Evolutionary conservation across 2,329 filamentous ascomycete genomes (phyloP), one percentile per base, ranked within the genome.

Genomic region (Gaeumannomyces sp.): DNA sequence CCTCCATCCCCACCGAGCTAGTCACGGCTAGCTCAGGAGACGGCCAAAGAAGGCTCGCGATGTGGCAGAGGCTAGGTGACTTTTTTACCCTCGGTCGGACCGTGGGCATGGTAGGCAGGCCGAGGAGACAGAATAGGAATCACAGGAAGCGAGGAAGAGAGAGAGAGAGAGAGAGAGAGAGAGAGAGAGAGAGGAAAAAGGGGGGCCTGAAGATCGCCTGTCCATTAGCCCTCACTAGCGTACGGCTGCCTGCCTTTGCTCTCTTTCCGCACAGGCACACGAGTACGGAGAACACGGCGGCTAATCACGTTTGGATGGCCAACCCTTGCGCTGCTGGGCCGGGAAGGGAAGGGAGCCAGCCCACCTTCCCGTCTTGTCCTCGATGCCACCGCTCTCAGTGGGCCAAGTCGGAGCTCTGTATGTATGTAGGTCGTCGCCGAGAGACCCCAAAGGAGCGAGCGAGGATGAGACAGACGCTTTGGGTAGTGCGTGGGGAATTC

Each of bases 141-240:
- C 45, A 63, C 7, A 31, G 58, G 7, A 50, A 64, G 60, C 29
- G 56, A 45, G 33, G 22, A 60, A 61, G 60, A 31, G 25, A n/a
- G n/a, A n/a, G n/a, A n/a, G n/a, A n/a, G n/a, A n/a, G n/a, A n/a
- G n/a, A n/a, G n/a, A n/a, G n/a, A n/a, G n/a, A n/a, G n/a, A n/a
- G n/a, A n/a, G n/a, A n/a, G n/a, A n/a, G n/a, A n/a, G n/a, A n/a
- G n/a, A n/a, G n/a, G n/a, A n/a, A 64, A 45, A 45, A 22, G 38
- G 38, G 38, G 38, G 38, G 8, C 38, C 38, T 16, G 38, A 45
- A 22, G 16, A 45, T 22, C 38, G 1, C 38, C 19, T 8, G 16
- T 45, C 19, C 38, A 14, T 45, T 45, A 45, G 38, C 33, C 10
- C 33, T 14, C 33, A 14, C 33, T 35, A 35, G 33, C 8, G 33